phyloP scores from a whole-genome alignment of 139 green algal species.

The Coelastrella sp. region DNA sequence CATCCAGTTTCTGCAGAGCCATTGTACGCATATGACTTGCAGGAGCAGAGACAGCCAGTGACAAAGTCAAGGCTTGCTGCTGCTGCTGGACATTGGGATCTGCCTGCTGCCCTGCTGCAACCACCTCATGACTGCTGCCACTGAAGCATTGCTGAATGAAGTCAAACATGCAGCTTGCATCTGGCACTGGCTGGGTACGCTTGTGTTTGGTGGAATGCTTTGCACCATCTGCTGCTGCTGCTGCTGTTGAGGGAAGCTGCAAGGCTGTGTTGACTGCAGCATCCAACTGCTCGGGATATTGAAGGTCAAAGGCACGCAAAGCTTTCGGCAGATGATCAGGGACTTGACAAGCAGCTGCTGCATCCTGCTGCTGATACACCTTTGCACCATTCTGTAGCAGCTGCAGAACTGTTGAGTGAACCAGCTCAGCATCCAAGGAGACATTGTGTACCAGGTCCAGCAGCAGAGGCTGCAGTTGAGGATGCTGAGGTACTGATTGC shows the following conservation, averaged over 20 bases:
- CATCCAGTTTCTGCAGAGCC: constrained; percentile 59
- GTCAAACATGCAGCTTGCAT: constrained; percentile 50
- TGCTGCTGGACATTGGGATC: constrained; percentile 38
- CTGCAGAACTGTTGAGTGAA: constrained; percentile 1
- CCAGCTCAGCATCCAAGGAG: constrained; percentile 52
- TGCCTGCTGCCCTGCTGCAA: constrained; percentile 42
- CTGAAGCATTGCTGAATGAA: constrained; percentile 53
- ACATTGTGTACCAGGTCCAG: constrained; percentile 30
- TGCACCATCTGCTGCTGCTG: background rate
- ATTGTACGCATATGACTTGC: constrained; percentile 62
- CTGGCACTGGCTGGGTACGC: background rate
- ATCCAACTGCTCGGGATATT: constrained; percentile 57
- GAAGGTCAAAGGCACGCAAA: constrained; percentile 64
- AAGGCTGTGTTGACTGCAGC: constrained; percentile 62
- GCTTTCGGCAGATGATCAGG: constrained; percentile 26
- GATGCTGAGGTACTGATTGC: background rate
- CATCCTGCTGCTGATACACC: constrained; percentile 31
- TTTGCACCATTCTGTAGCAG: constrained; percentile 41
- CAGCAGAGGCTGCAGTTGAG: constrained; percentile 35
- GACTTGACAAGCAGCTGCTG: background rate
- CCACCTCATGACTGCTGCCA: constrained; percentile 49
- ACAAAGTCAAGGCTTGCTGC: constrained; percentile 59
- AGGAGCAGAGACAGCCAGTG: constrained; percentile 53
- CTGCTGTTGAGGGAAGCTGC: background rate
- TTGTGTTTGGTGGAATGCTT: constrained; percentile 1